Percentiles rank a stretch among this genome's conserved stretches.
phyloP scores from a whole-genome alignment of 441 rosid genomes.

The Gossypium trilobum region DNA sequence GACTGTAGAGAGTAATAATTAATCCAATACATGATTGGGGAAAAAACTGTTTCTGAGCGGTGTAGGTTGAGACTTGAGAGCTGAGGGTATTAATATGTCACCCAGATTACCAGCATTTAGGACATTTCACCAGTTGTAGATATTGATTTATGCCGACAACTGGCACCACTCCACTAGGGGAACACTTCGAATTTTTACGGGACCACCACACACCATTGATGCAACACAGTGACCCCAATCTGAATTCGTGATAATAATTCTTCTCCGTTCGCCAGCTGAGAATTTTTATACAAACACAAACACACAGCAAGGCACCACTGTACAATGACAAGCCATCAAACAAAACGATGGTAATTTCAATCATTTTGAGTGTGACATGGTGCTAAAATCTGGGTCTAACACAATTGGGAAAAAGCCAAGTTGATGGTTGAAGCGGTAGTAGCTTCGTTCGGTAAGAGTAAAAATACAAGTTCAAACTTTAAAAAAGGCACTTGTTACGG shows the following conservation, averaged over 20 bases:
- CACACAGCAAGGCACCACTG: not conserved
- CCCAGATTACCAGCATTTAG: not conserved
- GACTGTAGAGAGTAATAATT: not conserved
- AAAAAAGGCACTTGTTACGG: too few species aligned
- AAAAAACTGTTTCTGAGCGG: not conserved
- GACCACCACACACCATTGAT: not conserved
- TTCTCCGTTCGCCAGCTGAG: not conserved
- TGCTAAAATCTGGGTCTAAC: not conserved
- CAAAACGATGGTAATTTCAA: not conserved
- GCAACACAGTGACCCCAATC: not conserved
- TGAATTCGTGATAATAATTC: not conserved
- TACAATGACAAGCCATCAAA: not conserved
- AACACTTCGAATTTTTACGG: not conserved
- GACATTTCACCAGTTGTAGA: not conserved
- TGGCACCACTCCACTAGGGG: slow-evolving; percentile 10
- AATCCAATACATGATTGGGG: not conserved
- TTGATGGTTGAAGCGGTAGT: not conserved
- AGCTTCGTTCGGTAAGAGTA: too few species aligned
- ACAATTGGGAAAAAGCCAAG: not conserved
- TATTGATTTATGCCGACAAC: slow-evolving; percentile 4
- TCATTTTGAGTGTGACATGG: not conserved
- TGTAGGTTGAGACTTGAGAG: not conserved
- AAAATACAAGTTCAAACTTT: too few species aligned
- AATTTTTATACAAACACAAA: not conserved
- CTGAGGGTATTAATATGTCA: not conserved